These are phyloP conservation scores for Cladobotryum mycophilum DNA, from an alignment of 2,329 filamentous ascomycete species.

Conservation along the genomic window DNA sequence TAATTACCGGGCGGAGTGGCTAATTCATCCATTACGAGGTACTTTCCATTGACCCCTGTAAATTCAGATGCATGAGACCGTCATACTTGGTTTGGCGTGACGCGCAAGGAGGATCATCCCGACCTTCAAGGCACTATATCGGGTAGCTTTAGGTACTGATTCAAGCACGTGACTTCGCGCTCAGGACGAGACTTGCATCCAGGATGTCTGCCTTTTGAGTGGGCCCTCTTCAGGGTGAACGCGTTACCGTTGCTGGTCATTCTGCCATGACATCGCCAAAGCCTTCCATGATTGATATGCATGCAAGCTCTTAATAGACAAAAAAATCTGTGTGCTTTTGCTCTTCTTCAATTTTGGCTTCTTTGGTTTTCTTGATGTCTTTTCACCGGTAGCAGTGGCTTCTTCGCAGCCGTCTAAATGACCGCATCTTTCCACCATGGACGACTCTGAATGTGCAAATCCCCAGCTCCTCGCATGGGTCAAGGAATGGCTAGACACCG, in stretches of 20 bases:
- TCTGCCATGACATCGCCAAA: neutral
- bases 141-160: too few species aligned
- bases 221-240: neutral
- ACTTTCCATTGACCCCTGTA: too few species aligned
- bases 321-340: neutral
- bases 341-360: neutral
- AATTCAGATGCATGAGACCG: too few species aligned
- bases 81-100: too few species aligned
- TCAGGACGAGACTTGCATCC: neutral
- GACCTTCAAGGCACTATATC: too few species aligned
- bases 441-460: constrained; percentile 51
- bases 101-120: too few species aligned
- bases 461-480: constrained; percentile 67
- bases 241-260: neutral
- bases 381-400: neutral
- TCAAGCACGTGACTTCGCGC: constrained; percentile 8
- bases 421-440: constrained; percentile 6
- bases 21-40: too few species aligned
- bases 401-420: neutral
- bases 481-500: constrained; percentile 69
- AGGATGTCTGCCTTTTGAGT: too few species aligned
- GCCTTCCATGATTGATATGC: neutral
- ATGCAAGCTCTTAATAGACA: neutral
- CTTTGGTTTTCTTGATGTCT: neutral
- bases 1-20: too few species aligned